Evolutionary conservation across 495 filamentous ascomycete species (phyloP).

Genomic region (Aspergillus wentii): DNA sequence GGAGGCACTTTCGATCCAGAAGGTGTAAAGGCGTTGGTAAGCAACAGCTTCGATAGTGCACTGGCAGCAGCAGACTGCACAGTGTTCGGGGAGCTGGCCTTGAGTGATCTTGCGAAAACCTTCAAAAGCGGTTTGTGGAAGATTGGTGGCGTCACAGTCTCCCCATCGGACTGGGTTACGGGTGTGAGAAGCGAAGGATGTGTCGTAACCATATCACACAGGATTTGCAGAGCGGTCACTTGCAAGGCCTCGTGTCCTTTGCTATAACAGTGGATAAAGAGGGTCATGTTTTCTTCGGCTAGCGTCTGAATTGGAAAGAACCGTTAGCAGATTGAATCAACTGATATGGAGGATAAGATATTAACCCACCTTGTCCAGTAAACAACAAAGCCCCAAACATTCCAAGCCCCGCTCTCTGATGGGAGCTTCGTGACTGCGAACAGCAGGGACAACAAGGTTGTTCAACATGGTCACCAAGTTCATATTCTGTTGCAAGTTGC

Average conservation of each 20-base stretch:
- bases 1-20: conserved; percentile 31
- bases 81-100: conserved; percentile 58
- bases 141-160: conserved; percentile 33
- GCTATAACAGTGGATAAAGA: conserved; percentile 93
- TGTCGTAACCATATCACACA: conserved; percentile 88
- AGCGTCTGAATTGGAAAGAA: conserved; percentile 53
- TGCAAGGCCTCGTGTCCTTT: conserved; percentile 89
- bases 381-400: conserved; percentile 84
- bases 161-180: conserved; percentile 34
- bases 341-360: neutral
- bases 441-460: conserved; percentile 91
- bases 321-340: conserved; percentile 8
- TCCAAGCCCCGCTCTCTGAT: conserved; percentile 86
- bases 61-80: conserved; percentile 80
- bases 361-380: conserved; percentile 70
- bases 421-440: conserved; percentile 86
- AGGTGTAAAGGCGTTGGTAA: conserved; percentile 53
- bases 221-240: conserved; percentile 81
- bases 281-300: conserved; percentile 85
- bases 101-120: conserved; percentile 71
- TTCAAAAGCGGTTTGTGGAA: conserved; percentile 64
- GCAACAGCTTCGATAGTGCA: conserved; percentile 80
- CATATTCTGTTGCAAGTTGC: conserved; percentile 77
- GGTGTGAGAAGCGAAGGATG: conserved; percentile 70
- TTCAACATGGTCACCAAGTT: conserved; percentile 93